Base-by-base conservation (phyloP, 2,329 filamentous ascomycete species). In the Colletotrichum abscissum region DNA sequence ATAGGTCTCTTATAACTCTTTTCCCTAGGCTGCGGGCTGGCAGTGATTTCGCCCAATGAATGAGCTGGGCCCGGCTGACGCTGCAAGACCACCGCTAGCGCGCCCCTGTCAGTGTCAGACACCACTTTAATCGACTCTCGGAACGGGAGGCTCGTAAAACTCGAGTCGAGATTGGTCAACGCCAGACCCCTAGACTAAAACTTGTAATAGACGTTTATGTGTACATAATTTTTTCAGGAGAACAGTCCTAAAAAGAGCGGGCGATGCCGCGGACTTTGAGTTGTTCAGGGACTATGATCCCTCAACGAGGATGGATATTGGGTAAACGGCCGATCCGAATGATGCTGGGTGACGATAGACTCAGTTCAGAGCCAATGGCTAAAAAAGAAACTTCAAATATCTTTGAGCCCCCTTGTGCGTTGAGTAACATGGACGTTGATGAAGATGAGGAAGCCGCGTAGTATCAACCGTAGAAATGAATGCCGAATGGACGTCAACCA, bases 1-100 rank as follows among this genome's bases (percentile, higher is more conserved):
- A 83, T 87, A 82, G 79, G 70, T 33, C 6, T 38, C 54, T 26
- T 62, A 68, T 66, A 57, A 22, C 19, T 28, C 58, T 28, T 56
- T 56, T 24, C 38, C 30, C 9, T 8, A 35, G 55, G 56, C 60
- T 28, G 57, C 19, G 26, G 56, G 38, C n/a, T 65, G 35, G 28
- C 30, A 66, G 26, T 22, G 49, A 22, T 19, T 19, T 30, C 56
- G 54, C 54, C 67, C 35, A 62, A 66, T 58, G 56, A 62, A 38
- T 64, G 46, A 60, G 33, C 46, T 49, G 24, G 38, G 28, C 35
- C 16, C 60, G n/a, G 56, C 16, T 42, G 67, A 52, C 49, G 54
- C 30, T 46, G 46, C 54, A 46, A 46, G 42, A 69, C 62, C 46
- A 19, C 67, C 49, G 56, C 67, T 71, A 62, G 67, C 57, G 67